Percentiles rank a stretch among this genome's conserved stretches.
Conservation (phyloP, 1,284 basidiomycete species). For the Apiotrichum mycotoxinovorans region DNA sequence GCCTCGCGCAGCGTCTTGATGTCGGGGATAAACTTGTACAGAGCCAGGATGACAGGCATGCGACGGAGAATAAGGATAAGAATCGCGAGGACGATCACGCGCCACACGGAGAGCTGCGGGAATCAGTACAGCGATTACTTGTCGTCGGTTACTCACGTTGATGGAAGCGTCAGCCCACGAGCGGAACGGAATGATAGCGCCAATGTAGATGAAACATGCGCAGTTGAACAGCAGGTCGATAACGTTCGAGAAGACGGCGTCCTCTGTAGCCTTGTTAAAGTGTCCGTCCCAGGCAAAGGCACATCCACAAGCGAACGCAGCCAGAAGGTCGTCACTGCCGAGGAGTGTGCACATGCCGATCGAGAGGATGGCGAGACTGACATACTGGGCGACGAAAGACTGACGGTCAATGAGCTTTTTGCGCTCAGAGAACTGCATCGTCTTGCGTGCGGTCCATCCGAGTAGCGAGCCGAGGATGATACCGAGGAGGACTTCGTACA, state of each 20-base stretch:
- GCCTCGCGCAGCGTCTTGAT: slow-evolving; percentile 82
- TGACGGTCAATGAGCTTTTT: slow-evolving; percentile 91
- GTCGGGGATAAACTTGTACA: slow-evolving; percentile 88
- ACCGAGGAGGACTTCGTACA: slow-evolving; percentile 78
- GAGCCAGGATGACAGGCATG: slow-evolving; percentile 72
- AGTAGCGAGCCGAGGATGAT: slow-evolving; percentile 72
- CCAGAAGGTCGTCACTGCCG: slow-evolving; percentile 89
- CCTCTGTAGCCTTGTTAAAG: slow-evolving; percentile 94
- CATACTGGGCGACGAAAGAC: slow-evolving; percentile 85
- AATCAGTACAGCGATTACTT: neutral
- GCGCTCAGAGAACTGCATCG: slow-evolving; percentile 92
- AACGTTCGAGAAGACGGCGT: slow-evolving; percentile 91
- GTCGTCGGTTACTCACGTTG: slow-evolving; percentile 53
- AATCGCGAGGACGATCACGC: slow-evolving; percentile 75
- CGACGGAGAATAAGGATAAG: slow-evolving; percentile 73
- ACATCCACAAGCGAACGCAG: slow-evolving; percentile 90
- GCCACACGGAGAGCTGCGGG: slow-evolving; percentile 64
- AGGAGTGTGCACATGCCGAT: slow-evolving; percentile 77
- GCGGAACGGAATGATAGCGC: slow-evolving; percentile 89
- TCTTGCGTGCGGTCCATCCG: slow-evolving; percentile 78
- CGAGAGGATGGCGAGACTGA: slow-evolving; percentile 75
- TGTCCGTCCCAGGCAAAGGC: slow-evolving; percentile 99
- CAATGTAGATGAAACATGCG: slow-evolving; percentile 86
- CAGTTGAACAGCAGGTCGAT: slow-evolving; percentile 84
- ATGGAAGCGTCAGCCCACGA: slow-evolving; percentile 66